Conservation (phyloP, 345 rosid genomes). For the Aquilaria malaccensis region DNA sequence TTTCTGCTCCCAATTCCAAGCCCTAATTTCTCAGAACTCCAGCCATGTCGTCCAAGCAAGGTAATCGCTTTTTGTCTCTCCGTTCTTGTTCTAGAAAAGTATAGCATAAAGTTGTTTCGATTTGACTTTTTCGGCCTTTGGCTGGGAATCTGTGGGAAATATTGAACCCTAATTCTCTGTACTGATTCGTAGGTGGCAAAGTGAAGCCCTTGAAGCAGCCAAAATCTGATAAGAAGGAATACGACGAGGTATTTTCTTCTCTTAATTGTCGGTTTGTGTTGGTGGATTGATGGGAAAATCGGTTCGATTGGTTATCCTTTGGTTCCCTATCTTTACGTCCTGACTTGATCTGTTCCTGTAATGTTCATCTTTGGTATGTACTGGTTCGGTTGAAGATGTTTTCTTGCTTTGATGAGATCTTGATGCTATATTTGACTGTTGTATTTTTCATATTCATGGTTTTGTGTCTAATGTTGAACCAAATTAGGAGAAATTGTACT, state of each 20-base stretch:
- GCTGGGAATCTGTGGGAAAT: not conserved
- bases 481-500: too few relatives aligned
- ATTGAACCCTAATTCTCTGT: not conserved
- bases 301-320: too few relatives aligned
- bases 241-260: conserved; percentile 11
- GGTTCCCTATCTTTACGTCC: too few relatives aligned
- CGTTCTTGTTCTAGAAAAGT: not conserved
- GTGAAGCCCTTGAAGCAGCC: conserved; percentile 17
- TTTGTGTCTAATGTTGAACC: too few relatives aligned
- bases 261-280: too few relatives aligned
- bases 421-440: too few relatives aligned
- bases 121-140: not conserved
- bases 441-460: too few relatives aligned
- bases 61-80: not conserved
- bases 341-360: too few relatives aligned
- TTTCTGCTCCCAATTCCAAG: not conserved
- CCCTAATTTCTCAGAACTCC: not conserved
- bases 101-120: not conserved
- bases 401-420: too few relatives aligned
- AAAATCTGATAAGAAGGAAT: conserved; percentile 12
- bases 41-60: conserved; percentile 18
- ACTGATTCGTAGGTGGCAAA: conserved; percentile 9
- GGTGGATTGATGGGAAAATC: too few relatives aligned
- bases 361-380: too few relatives aligned
- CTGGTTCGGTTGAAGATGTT: too few relatives aligned